Evolutionary conservation across 2,329 filamentous ascomycete genomes (phyloP), one percentile per base, ranked within the genome.

Genomic region (Ambrosiella beaveri): DNA sequence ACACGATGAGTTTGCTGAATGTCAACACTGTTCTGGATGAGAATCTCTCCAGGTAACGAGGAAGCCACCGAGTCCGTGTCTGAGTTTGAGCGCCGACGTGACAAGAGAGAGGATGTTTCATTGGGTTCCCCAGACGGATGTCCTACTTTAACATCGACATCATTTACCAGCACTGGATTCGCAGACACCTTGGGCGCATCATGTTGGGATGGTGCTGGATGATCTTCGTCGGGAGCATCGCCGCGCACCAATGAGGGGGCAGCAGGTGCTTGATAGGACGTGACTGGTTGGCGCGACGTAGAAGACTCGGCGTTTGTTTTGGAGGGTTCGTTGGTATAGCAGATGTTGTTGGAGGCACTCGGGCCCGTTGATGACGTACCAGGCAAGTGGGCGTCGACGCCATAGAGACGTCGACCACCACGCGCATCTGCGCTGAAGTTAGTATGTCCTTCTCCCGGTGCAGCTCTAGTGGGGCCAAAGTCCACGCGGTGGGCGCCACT

Each of bases 101-200:
- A 87, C 66, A 95, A 77, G 65, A 96, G 78, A 62, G 88, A 90
- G 54, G 88, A 88, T 61, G 78, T 85, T 74, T 96, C 90, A 70
- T 86, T 70, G 63, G 79, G 76, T 62, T 69, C 69, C 61, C 70
- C 67, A 57, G 65, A 66, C 45, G 64, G 61, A 51, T 37, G 15
- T 36, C 15, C 54, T 11, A 36, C 55, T 38, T 44, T 35, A 64
- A 63, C 60, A 65, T 62, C 59, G 62, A 63, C 61, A 65, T 61
- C 62, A 59, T 59, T 57, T 62, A 64, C 65, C 66, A 59, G 65
- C 61, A 27, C 27, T 27, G 3, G 27, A 27, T 27, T 27, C 27
- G 3, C 27, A 27, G 27, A 27, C 5, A 27, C 27, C 27, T 27
- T 60, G 65, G 66, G 19, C 38, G 17, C 36, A 36, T 15, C 51